Conservation (phyloP, 257 asterid genomes). For the Jacaranda copaia region DNA sequence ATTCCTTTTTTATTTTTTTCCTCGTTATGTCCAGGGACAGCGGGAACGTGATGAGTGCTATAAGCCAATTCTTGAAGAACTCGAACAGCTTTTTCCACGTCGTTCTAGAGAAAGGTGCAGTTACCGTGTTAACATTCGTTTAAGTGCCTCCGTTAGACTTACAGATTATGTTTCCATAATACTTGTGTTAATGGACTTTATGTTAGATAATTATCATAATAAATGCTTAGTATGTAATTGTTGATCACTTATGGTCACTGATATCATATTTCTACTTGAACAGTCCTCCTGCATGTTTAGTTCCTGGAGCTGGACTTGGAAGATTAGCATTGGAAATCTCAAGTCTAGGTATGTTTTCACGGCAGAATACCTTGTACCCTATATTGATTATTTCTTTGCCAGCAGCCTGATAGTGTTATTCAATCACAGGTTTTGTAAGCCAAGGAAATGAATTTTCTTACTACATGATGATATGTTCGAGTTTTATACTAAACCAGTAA, state of each 20-base stretch:
- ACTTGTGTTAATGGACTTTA: slow-evolving; percentile 18
- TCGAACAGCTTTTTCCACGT: slow-evolving; percentile 70
- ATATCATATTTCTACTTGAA: slow-evolving; percentile 37
- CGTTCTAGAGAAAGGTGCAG: slow-evolving; percentile 66
- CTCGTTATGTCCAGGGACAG: slow-evolving; percentile 67
- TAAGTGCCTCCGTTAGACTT: slow-evolving; percentile 12
- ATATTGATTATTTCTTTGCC: slow-evolving; percentile 19
- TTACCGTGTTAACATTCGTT: slow-evolving; percentile 15
- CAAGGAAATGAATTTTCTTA: slow-evolving; percentile 99
- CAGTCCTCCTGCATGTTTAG: slow-evolving; percentile 92
- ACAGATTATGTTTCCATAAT: slow-evolving; percentile 13
- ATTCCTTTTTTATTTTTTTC: neutral
- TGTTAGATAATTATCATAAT: neutral
- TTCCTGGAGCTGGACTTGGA: slow-evolving; percentile 99
- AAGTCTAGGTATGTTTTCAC: slow-evolving; percentile 67
- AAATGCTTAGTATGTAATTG: slow-evolving; percentile 20
- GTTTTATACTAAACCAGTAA: slow-evolving; percentile 93
- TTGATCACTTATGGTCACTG: slow-evolving; percentile 37
- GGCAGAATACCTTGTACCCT: slow-evolving; percentile 14
- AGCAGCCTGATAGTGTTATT: slow-evolving; percentile 29
- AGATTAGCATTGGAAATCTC: slow-evolving; percentile 97
- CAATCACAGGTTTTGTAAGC: slow-evolving; percentile 79
- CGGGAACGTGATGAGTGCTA: slow-evolving; percentile 93
- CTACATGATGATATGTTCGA: slow-evolving; percentile 99
- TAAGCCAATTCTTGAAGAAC: slow-evolving; percentile 88